Evolutionary conservation across 495 filamentous ascomycete genomes (phyloP).

Genomic region (Penicillium atrosanguineum): DNA sequence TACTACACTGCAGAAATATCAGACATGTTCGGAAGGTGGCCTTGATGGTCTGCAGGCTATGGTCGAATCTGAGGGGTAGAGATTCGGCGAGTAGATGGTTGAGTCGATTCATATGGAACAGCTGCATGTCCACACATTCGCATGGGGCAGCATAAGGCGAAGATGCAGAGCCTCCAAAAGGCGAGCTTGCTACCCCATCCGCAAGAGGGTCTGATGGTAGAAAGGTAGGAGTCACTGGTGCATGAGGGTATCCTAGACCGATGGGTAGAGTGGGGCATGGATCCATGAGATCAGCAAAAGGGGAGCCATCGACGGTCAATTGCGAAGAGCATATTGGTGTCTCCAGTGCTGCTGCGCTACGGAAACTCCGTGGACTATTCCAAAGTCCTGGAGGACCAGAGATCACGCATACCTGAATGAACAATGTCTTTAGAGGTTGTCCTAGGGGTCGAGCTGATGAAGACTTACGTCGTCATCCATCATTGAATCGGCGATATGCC

Average conservation of each 20-base stretch:
- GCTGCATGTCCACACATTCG: constrained; percentile 35
- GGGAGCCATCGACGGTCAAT: constrained; percentile 16
- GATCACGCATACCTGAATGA: constrained; percentile 20
- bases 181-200: constrained; percentile 31
- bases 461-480: constrained; percentile 24
- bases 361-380: constrained; percentile 25
- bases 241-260: constrained; percentile 23
- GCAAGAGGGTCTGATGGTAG: constrained; percentile 30
- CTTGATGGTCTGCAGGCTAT: constrained; percentile 36
- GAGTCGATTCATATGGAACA: constrained; percentile 36
- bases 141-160: constrained; percentile 25
- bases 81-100: constrained; percentile 32
- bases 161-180: constrained; percentile 25
- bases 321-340: constrained; percentile 23
- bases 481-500: constrained; percentile 13
- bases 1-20: constrained; percentile 35
- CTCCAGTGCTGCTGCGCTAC: constrained; percentile 11
- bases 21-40: constrained; percentile 33
- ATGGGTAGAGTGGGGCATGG: constrained; percentile 18
- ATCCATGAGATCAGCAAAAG: constrained; percentile 21
- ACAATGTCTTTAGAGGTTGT: neutral
- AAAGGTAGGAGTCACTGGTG: constrained; percentile 39
- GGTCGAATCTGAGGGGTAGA: constrained; percentile 35
- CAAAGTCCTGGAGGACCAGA: constrained; percentile 19
- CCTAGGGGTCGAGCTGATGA: neutral